Evolutionary conservation across 352 stramenopile genomes (phyloP), one percentile per base, ranked within the genome.

Genomic region (Phytophthora cactorum): DNA sequence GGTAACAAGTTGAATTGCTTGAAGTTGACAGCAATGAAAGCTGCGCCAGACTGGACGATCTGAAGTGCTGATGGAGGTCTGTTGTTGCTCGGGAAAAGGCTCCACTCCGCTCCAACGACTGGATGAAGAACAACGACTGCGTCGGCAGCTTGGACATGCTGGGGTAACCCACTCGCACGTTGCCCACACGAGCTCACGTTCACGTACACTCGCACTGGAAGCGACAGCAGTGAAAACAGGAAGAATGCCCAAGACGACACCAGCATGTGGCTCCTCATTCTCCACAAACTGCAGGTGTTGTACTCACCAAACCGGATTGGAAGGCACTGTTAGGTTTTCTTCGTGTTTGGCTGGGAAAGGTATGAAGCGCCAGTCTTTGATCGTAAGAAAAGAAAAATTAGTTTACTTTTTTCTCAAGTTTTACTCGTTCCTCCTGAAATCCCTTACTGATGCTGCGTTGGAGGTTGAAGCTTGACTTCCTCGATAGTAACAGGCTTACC

Each of bases 21-120:
- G 17, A 79, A 72, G 38, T 79, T 79, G 8, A 79, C 62, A 55
- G 72, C 63, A 41, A 79, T 55, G 31, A 57, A 77, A 41, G 36
- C 22, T 61, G 72, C 72, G 27, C 43, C 55, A 61, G 63, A 41
- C 50, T 77, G 59, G 32, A 34, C 12, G 34, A 75, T 69, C 49
- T 58, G 34, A 45, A 72, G 57, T 41, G 22, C 39, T 52, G 66
- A 52, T 28, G 66, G 58, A 8, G 41, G 22, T 5, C 14, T 57
- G 1, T 73, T 62, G 5, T 51, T 31, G 8, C 15, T 72, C 9
- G 47, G 53, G 27, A 44, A 65, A 22, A 78, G 17, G 12, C 71
- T 75, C 66, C 66, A 75, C 34, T 65, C 22, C 9, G 56, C 53
- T 46, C 57, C 49, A 44, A 5, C 31, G 3, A 78, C 47, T 52